Evolutionary conservation across 495 filamentous ascomycete genomes (phyloP).

Genomic region (Aspergillus biplanus): DNA sequence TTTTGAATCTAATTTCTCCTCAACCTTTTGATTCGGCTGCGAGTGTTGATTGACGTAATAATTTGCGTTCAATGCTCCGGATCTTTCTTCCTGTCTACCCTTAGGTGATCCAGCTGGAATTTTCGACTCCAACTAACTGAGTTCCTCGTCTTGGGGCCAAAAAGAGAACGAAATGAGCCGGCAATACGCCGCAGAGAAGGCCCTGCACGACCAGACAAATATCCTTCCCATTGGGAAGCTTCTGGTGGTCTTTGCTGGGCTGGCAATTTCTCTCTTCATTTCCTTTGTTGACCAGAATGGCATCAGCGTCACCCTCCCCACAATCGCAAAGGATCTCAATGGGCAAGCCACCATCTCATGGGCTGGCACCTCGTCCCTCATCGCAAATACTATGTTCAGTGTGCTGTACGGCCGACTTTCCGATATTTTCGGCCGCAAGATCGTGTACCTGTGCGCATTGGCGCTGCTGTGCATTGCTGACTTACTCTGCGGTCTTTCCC

Average conservation of each 20-base stretch:
- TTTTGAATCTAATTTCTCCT: not conserved
- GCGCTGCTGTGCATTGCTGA: slow-evolving; percentile 55
- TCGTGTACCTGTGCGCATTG: slow-evolving; percentile 51
- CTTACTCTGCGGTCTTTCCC: slow-evolving; percentile 54
- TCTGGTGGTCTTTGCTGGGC: slow-evolving; percentile 58
- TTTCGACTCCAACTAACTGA: not conserved
- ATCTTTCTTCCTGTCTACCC: not conserved
- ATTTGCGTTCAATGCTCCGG: not conserved
- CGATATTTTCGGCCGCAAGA: slow-evolving; percentile 62
- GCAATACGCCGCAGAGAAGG: slow-evolving; percentile 47
- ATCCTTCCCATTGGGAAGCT: slow-evolving; percentile 59
- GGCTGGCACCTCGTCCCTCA: slow-evolving; percentile 76
- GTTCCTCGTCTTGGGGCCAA: not conserved
- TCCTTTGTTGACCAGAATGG: slow-evolving; percentile 67
- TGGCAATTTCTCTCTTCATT: slow-evolving; percentile 59
- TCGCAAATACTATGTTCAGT: slow-evolving; percentile 72
- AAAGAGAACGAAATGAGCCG: slow-evolving; percentile 36
- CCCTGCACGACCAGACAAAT: slow-evolving; percentile 57
- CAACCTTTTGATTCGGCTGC: not conserved
- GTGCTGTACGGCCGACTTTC: slow-evolving; percentile 63
- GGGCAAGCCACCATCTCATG: slow-evolving; percentile 67
- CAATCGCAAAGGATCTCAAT: slow-evolving; percentile 60
- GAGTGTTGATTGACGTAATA: not conserved
- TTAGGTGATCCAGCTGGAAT: not conserved
- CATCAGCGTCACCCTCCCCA: slow-evolving; percentile 62